Percentiles rank a stretch among this genome's conserved stretches.
Conservation (phyloP, 148 eudicot species). For the Nepenthes mirabilis region DNA sequence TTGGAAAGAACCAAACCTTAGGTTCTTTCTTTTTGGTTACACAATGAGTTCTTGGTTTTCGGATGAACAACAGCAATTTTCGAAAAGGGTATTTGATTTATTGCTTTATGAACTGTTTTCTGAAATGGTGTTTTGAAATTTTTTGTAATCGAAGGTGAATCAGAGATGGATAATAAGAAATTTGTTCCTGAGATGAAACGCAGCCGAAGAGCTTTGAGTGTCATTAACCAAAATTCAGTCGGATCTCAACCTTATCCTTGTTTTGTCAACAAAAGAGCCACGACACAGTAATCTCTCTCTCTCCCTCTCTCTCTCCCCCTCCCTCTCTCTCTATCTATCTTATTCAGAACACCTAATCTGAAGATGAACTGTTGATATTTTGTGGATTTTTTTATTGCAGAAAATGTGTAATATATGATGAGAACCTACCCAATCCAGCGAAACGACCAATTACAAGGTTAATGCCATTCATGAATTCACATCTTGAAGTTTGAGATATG, state of each 20-base stretch:
- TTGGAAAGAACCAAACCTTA: no score
- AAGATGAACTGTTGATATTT: neutral
- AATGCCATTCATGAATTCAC: neutral
- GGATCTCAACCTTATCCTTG: constrained; percentile 33
- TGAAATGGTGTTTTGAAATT: constrained; percentile 5
- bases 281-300: constrained; percentile 18
- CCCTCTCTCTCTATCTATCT: neutral
- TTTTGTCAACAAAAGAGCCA: constrained; percentile 32
- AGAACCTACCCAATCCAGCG: constrained; percentile 16
- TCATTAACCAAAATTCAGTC: constrained; percentile 41
- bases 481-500: neutral
- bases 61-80: no score
- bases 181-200: constrained; percentile 31
- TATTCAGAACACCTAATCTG: constrained; percentile 1
- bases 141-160: constrained; percentile 15
- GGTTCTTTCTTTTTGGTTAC: no score
- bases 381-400: constrained; percentile 14
- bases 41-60: no score
- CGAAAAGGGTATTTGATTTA: no score
- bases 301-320: neutral
- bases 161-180: constrained; percentile 28
- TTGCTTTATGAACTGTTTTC: neutral
- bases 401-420: constrained; percentile 18
- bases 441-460: constrained; percentile 46
- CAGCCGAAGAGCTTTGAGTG: constrained; percentile 48